phyloP scores from a whole-genome alignment of 208 protist genomes.

The Vickermania spadyakhi region DNA sequence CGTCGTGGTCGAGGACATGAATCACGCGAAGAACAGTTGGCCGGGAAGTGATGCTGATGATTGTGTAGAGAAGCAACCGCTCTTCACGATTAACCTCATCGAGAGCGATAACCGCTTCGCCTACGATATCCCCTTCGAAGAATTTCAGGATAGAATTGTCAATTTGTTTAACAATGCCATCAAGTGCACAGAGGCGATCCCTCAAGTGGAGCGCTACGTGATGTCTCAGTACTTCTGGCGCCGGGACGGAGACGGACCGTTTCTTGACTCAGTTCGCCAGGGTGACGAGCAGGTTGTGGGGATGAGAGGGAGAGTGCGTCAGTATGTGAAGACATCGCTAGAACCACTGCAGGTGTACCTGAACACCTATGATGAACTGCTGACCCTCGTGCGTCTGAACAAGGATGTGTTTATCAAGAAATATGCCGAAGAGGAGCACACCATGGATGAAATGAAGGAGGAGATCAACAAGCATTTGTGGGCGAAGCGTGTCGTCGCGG shows the following conservation, averaged over 20 bases:
- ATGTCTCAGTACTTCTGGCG: conserved; percentile 93
- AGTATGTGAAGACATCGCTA: conserved; percentile 51
- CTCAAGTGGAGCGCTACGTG: conserved; percentile 90
- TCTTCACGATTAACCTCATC: conserved; percentile 87
- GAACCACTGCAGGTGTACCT: conserved; percentile 83
- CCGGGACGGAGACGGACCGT: conserved; percentile 84
- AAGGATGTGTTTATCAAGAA: conserved; percentile 75
- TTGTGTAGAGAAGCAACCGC: conserved; percentile 90
- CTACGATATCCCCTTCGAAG: conserved; percentile 79
- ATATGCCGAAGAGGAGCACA: conserved; percentile 79
- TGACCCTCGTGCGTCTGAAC: conserved; percentile 82
- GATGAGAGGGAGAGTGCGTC: conserved; percentile 60
- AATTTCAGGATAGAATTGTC: conserved; percentile 83
- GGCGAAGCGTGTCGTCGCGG: conserved; percentile 80
- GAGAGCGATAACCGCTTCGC: conserved; percentile 75
- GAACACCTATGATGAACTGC: conserved; percentile 85
- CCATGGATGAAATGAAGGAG: conserved; percentile 87
- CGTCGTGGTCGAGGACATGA: conserved; percentile 85
- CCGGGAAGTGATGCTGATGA: conserved; percentile 88
- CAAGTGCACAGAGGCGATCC: conserved; percentile 79
- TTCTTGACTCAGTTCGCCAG: conserved; percentile 81
- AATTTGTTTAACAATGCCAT: conserved; percentile 87
- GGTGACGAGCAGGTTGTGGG: conserved; percentile 75
- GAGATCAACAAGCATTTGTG: conserved; percentile 86
- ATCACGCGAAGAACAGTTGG: conserved; percentile 81